Conservation (phyloP, 73 alveolate species). For the Urostyla sp. region DNA sequence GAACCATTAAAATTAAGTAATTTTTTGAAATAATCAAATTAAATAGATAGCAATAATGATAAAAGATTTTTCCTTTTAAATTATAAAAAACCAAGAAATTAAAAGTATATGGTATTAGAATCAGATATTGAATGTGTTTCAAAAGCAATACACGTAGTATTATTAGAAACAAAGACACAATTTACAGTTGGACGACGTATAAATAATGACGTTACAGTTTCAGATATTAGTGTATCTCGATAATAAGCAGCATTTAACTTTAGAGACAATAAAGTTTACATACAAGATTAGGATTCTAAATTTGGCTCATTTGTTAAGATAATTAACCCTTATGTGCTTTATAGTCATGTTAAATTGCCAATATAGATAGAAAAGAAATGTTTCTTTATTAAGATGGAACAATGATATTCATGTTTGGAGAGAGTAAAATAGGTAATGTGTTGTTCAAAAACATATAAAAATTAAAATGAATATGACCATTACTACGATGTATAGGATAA, state of each 20-base stretch:
- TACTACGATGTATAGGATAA: slow-evolving; percentile 42
- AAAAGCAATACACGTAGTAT: slow-evolving; percentile 72
- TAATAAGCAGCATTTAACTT: slow-evolving; percentile 46
- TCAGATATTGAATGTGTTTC: slow-evolving; percentile 53
- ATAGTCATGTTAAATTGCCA: slow-evolving; percentile 19
- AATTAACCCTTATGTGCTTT: neutral
- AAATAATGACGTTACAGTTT: slow-evolving; percentile 70
- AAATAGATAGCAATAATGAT: slow-evolving; percentile 36
- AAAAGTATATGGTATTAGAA: slow-evolving; percentile 42
- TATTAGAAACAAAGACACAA: slow-evolving; percentile 63
- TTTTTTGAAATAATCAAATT: neutral
- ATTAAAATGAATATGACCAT: slow-evolving; percentile 21
- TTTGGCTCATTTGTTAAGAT: slow-evolving; percentile 49
- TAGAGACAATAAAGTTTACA: slow-evolving; percentile 28
- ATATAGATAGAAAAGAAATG: slow-evolving; percentile 51
- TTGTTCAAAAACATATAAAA: slow-evolving; percentile 16
- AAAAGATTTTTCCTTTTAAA: slow-evolving; percentile 38
- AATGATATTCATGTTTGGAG: slow-evolving; percentile 37
- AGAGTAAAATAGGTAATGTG: too few relatives aligned
- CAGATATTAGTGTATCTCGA: slow-evolving; percentile 73
- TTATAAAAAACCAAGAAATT: slow-evolving; percentile 65
- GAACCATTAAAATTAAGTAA: slow-evolving; percentile 68
- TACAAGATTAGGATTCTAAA: slow-evolving; percentile 45
- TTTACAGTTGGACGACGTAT: slow-evolving; percentile 81
- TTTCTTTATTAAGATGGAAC: slow-evolving; percentile 3